phyloP scores from a whole-genome alignment of 2,329 filamentous ascomycete genomes.

The Colletotrichum magnum region DNA sequence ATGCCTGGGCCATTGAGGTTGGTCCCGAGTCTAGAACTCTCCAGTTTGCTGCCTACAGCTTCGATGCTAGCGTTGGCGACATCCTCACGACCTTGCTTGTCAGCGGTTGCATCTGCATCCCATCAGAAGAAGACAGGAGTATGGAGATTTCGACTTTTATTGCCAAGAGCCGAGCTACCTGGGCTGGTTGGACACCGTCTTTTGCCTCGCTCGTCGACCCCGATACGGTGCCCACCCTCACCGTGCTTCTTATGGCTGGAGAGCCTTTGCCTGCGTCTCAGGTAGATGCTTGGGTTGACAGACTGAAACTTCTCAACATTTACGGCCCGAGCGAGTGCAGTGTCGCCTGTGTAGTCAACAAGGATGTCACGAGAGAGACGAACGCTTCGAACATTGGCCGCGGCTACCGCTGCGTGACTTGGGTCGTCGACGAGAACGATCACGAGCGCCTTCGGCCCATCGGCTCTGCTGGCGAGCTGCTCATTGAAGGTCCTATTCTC shows the following conservation, averaged over 20 bases:
- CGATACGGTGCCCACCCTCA: slow-evolving; percentile 33
- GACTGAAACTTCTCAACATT: slow-evolving; percentile 18
- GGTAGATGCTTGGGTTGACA: slow-evolving; percentile 37
- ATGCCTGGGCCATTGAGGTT: slow-evolving; percentile 19
- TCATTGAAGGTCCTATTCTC: slow-evolving; percentile 40
- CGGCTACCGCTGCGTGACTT: slow-evolving; percentile 38
- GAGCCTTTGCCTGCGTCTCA: slow-evolving; percentile 40
- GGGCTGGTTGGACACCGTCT: slow-evolving; percentile 42
- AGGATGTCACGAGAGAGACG: slow-evolving; percentile 21
- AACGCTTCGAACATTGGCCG: slow-evolving; percentile 42
- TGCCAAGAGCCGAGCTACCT: slow-evolving; percentile 34
- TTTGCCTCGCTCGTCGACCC: slow-evolving; percentile 37
- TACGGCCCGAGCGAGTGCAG: slow-evolving; percentile 22
- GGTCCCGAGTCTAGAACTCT: slow-evolving; percentile 25
- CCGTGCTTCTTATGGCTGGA: slow-evolving; percentile 40
- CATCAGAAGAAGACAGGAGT: slow-evolving; percentile 17
- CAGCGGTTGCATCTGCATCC: slow-evolving; percentile 65
- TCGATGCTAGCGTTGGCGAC: slow-evolving; percentile 66
- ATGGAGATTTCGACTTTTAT: slow-evolving; percentile 44
- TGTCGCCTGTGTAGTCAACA: slow-evolving; percentile 20
- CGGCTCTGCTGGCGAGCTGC: slow-evolving; percentile 43
- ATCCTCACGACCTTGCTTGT: slow-evolving; percentile 65
- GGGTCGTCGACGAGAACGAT: slow-evolving; percentile 43
- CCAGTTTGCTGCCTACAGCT: slow-evolving; percentile 67
- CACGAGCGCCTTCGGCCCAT: slow-evolving; percentile 40